Base-by-base conservation (phyloP, 805 yeast genomes). In the Pichia heedii region DNA sequence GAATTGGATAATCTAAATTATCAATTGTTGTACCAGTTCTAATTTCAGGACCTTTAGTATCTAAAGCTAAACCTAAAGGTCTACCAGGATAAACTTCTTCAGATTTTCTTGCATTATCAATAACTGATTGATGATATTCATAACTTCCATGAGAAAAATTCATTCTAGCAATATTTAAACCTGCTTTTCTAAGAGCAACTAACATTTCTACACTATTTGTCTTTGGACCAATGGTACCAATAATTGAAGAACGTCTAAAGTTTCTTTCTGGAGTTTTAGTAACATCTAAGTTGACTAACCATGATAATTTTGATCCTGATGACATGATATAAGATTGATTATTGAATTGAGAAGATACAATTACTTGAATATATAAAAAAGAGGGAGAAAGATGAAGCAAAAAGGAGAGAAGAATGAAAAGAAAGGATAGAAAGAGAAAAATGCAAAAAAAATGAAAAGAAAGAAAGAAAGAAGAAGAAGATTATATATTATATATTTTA, bases 21-120 rank as follows among this genome's bases (percentile, higher is more conserved):
- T 76, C 85, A 51, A 69, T 66, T 57, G 98, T 93, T 67, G 88
- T 80, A 69, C 98, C 98, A 47, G 98, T 90, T 79, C 98, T 86
- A 73, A 93, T 93, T 74, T 93, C 98, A 52, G 98, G 98, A 57
- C 98, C 98, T 79, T 93, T 93, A 68, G 97, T 93, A 69, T 93
- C 98, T 59, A 93, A 80, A 53, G 98, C 98, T 69, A 93, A 89
- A 50, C 96, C 97, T 61, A 93, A 76, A 44, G 97, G 98, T 73
- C 97, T 86, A 62, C 97, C 97, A 54, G 84, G 79, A 69, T 82
- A 88, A 45, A 83, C 66, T 67, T 80, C 81, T 70, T 85, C 96
- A 52, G 97, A 88, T 69, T 87, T 81, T 71, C 95, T 84, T 58
- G 97, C 87, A 64, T 93, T 90, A 77, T 90, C 97, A 67, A 93